Base-by-base conservation (phyloP, 192 early-diverging fungal species). In the Diversispora epigaea region DNA sequence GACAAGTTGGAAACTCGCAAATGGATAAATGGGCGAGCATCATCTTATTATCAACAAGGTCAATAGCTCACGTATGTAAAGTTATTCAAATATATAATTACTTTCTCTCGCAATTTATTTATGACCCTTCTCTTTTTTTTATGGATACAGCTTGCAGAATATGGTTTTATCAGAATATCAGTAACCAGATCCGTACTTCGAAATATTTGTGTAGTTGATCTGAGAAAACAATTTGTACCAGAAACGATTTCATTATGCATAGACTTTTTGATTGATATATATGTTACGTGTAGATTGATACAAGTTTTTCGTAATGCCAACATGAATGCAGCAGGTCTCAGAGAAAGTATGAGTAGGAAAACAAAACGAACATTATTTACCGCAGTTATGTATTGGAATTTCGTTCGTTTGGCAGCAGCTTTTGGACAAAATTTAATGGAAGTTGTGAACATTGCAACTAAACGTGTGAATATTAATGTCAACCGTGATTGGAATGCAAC, bases 361-460 rank as follows among this genome's bases (percentile, higher is more conserved):
- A 15, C 8, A 7, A 73, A 63, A 63, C 41, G 72, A 15, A 63
- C 25, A 19, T 50, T 73, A 52, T 73, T 73, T 17, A 73, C 72
- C 5, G 60, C 72, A 9, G 72, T 73, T 6, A 73, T 73, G 72
- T 73, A 73, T 17, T 73, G 72, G 72, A 73, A 73, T 63, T 73
- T 73, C 40, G 4, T 73, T 15, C 22, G 72, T 39, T 4, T 73
- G n/a, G 62, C 63, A 19, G 4, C 50, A 0, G 60, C 72, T 4
- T 49, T 73, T 8, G 3, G 44, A 39, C 39, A n/a, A 25, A 9
- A 71, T 63, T 10, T 49, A 1, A 21, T 47, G 19, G 19, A 39
- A 44, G 7, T 17, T 9, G 10, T n/a, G n/a, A n/a, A n/a, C n/a
- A n/a, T n/a, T n/a, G n/a, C n/a, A n/a, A n/a, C n/a, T n/a, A n/a